Conservation (phyloP, 2,329 filamentous ascomycete species). For the Alternaria dauci region DNA sequence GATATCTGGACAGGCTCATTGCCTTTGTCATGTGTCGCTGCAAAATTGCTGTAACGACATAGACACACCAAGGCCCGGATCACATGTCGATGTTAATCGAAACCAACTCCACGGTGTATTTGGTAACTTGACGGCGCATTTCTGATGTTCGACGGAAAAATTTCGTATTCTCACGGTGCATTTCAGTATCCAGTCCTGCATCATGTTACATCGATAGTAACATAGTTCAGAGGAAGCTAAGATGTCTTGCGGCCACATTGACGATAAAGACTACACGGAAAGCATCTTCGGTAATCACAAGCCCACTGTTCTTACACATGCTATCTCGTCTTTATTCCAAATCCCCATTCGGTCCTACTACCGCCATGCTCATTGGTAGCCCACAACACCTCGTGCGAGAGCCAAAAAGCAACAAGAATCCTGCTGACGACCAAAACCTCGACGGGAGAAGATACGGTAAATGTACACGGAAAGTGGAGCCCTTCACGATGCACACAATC, state of each 20-base stretch:
- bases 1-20: background rate
- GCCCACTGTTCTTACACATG: background rate
- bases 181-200: background rate
- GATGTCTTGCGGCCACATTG: background rate
- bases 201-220: background rate
- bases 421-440: background rate
- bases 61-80: background rate
- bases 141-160: background rate
- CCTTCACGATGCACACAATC: conserved; percentile 1
- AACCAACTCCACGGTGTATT: background rate
- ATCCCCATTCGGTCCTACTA: background rate
- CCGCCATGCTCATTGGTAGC: background rate
- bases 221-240: background rate
- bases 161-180: background rate
- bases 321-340: background rate
- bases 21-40: background rate
- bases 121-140: background rate
- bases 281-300: conserved; percentile 1
- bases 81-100: background rate
- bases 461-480: conserved; percentile 10
- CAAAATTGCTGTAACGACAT: background rate
- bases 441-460: conserved; percentile 17
- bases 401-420: background rate
- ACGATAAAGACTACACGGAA: background rate
- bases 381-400: background rate